Evolutionary conservation across 495 filamentous ascomycete genomes (phyloP).

Genomic region (Staphylotrichum longicolle): DNA sequence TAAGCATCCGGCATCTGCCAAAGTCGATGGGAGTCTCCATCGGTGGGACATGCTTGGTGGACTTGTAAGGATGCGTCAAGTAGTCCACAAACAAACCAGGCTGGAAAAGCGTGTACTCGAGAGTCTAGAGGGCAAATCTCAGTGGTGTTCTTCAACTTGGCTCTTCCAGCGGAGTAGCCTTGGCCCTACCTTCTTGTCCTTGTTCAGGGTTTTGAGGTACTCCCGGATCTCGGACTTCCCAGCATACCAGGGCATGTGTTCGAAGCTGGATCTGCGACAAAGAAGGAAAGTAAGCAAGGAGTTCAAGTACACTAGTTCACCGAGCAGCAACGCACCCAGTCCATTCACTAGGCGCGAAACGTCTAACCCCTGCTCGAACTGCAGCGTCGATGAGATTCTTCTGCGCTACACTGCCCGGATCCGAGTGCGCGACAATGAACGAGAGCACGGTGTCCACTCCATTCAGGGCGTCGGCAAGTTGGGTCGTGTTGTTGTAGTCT

Average conservation of each 20-base stretch:
- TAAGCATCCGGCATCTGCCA: constrained; percentile 43
- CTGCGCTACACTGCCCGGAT: constrained; percentile 37
- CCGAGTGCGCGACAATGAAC: constrained; percentile 45
- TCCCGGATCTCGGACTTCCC: constrained; percentile 48
- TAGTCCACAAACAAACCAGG: constrained; percentile 57
- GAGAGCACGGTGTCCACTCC: constrained; percentile 57
- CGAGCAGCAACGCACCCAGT: constrained; percentile 26
- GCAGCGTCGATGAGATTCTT: constrained; percentile 54
- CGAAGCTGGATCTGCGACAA: constrained; percentile 18
- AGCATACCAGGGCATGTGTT: constrained; percentile 49
- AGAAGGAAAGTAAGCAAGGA: constrained; percentile 6
- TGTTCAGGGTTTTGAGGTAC: constrained; percentile 54
- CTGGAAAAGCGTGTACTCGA: constrained; percentile 60
- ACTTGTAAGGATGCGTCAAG: constrained; percentile 49
- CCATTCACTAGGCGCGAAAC: constrained; percentile 53
- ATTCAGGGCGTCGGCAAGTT: constrained; percentile 40
- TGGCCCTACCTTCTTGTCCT: constrained; percentile 40
- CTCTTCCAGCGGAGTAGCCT: too few relatives aligned
- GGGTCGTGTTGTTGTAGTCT: constrained; percentile 43
- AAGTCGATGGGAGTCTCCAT: constrained; percentile 47
- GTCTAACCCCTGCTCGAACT: constrained; percentile 52
- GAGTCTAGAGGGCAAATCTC: constrained; percentile 12
- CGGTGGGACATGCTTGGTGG: constrained; percentile 47
- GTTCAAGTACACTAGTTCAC: too few relatives aligned
- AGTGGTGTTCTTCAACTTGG: background rate